Conservation (phyloP, 129 eudicot genomes). For the Escallonia rubra region DNA sequence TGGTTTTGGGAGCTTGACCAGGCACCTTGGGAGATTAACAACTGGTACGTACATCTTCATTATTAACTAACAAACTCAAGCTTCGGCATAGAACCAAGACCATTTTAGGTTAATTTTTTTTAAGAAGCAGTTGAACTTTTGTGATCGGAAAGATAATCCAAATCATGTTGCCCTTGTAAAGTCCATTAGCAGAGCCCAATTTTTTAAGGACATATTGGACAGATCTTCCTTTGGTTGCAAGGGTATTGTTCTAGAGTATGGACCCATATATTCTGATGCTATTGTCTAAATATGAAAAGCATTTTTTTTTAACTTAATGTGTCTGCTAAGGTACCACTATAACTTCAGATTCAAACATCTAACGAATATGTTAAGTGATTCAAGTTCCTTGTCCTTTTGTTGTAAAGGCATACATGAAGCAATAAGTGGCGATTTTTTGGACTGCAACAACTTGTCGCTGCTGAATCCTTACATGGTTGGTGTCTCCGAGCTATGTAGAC, state of each 20-base stretch:
- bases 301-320: too few relatives aligned
- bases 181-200: too few relatives aligned
- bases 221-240: neutral
- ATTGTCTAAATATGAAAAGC: neutral
- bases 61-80: too few relatives aligned
- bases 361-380: too few relatives aligned
- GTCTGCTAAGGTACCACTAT: too few relatives aligned
- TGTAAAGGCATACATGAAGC: conserved; percentile 81
- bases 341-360: too few relatives aligned
- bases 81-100: too few relatives aligned
- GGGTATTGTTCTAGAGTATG: neutral
- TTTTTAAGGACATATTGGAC: neutral
- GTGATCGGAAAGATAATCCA: too few relatives aligned
- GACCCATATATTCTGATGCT: neutral
- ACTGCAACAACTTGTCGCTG: conserved; percentile 63
- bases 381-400: neutral
- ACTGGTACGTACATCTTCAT: conserved; percentile 32
- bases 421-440: conserved; percentile 46
- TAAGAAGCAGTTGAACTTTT: too few relatives aligned
- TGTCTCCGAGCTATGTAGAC: conserved; percentile 11
- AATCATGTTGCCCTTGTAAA: too few relatives aligned
- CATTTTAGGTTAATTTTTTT: too few relatives aligned
- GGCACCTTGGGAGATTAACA: conserved; percentile 91
- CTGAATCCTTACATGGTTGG: conserved; percentile 90
- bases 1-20: conserved; percentile 96